Base-by-base conservation (phyloP, 768 basidiomycete species). In the Dictyophora rubrovolvata region DNA sequence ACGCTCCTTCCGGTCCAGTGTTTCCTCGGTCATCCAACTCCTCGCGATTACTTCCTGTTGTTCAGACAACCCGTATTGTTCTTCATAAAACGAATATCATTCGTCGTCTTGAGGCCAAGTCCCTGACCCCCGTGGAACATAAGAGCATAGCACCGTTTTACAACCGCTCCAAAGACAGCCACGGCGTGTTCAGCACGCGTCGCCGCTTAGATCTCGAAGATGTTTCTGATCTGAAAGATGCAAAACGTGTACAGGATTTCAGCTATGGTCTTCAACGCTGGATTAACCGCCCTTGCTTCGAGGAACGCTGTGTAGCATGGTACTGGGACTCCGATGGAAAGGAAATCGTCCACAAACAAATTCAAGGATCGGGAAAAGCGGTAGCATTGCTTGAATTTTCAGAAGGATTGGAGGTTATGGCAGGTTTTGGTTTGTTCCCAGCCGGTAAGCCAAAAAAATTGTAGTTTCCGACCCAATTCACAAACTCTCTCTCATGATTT, bases 331-430 rank as follows among this genome's bases (percentile, higher is more conserved):
- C 74, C 75, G 3, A 66, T 70, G 21, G 73, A 73, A 18, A 72
- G 67, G 17, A 73, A 68, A 12, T 68, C 36, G 68, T 69, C 17
- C 62, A 67, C 52, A 62, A 66, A 34, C 75, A 72, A 17, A 76
- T 86, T 50, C 65, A 74, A 34, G 78, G 83, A 54, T 72, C 77
- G 17, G 69, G 74, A 33, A 68, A 80, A 20, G 85, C 82, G 35
- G 83, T 89, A 49, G 83, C 87, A 48, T 82, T 82, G 49, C 75
- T 90, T 58, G 88, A 89, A 65, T 86, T 80, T 65, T 86, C 87
- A 5, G 79, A 83, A 59, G 68, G 75, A n/a, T 66, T 88, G 55
- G 86, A 89, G 64, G 72, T 79, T 28, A 73, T 88, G 70, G 81
- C 82, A 37, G 65, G 63, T 1, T 55, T 46, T 9, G 81, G 80